Percentiles rank a stretch among this genome's conserved stretches.
Conservation (phyloP, 345 rosid genomes). For the Pelargonium nanum region DNA sequence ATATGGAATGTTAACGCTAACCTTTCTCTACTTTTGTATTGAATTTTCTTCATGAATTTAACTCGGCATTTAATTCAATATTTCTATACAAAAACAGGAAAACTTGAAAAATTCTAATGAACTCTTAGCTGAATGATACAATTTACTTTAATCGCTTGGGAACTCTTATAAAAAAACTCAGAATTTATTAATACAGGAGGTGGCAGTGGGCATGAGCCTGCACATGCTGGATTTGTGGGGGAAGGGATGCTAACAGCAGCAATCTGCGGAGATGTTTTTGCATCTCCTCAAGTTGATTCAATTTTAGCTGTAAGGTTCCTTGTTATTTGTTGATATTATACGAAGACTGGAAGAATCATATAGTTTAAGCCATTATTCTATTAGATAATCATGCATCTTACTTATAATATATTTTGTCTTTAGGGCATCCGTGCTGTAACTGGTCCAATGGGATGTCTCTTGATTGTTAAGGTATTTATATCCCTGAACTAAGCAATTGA, state of each 20-base stretch:
- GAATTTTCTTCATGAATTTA: too few relatives aligned
- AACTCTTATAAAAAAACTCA: background rate
- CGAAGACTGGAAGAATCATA: background rate
- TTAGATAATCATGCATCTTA: background rate
- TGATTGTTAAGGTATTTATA: conserved; percentile 69
- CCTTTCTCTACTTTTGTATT: too few relatives aligned
- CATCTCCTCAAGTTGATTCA: conserved; percentile 90
- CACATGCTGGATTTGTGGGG: conserved; percentile 96
- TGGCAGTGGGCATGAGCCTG: conserved; percentile 99
- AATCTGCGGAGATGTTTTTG: conserved; percentile 88
- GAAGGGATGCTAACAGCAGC: conserved; percentile 99
- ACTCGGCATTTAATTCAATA: too few relatives aligned
- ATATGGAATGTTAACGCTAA: too few relatives aligned
- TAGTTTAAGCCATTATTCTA: background rate
- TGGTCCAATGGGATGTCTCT: conserved; percentile 90
- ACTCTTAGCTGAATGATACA: too few relatives aligned
- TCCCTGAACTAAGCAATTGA: conserved; percentile 5
- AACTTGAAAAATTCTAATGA: too few relatives aligned
- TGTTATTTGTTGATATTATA: conserved; percentile 3
- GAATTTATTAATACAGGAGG: conserved; percentile 45
- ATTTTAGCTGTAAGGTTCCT: conserved; percentile 67
- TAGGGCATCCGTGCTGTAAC: conserved; percentile 98
- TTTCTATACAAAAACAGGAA: too few relatives aligned
- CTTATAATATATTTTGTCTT: conserved; percentile 9
- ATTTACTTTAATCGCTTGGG: background rate